These are phyloP conservation scores for Melastoma malabathricum DNA, from an alignment of 345 rosid genomes.

Conservation along the genomic window DNA sequence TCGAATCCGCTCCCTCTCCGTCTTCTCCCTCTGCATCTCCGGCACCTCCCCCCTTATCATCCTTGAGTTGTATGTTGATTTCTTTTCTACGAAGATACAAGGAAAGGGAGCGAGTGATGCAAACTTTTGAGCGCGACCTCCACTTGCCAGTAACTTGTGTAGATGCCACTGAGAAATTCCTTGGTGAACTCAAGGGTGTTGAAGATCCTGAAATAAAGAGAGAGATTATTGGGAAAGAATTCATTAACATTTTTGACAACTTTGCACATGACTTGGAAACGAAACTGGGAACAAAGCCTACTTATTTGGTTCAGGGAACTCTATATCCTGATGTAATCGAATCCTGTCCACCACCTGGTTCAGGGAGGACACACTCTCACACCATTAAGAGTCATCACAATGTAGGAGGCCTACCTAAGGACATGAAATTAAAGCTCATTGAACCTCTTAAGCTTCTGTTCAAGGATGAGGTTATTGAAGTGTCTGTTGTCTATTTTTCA, in stretches of 20 bases:
- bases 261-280: slow-evolving; percentile 72
- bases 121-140: slow-evolving; percentile 73
- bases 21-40: slow-evolving; percentile 74
- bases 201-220: slow-evolving; percentile 89
- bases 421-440: slow-evolving; percentile 90
- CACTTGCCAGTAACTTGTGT: slow-evolving; percentile 83
- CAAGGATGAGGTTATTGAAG: slow-evolving; percentile 68
- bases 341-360: slow-evolving; percentile 98
- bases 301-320: slow-evolving; percentile 89
- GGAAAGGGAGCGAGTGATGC: slow-evolving; percentile 91
- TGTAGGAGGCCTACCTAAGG: slow-evolving; percentile 98
- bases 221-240: slow-evolving; percentile 86
- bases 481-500: neutral
- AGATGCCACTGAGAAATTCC: slow-evolving; percentile 67
- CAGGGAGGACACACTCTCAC: slow-evolving; percentile 83
- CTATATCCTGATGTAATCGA: slow-evolving; percentile 93
- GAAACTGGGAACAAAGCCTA: slow-evolving; percentile 65
- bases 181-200: slow-evolving; percentile 75
- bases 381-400: slow-evolving; percentile 98
- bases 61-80: neutral
- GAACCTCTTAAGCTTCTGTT: slow-evolving; percentile 94
- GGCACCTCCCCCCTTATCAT: slow-evolving; percentile 82
- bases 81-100: slow-evolving; percentile 43
- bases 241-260: slow-evolving; percentile 65
- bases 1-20: slow-evolving; percentile 68